Base-by-base conservation (phyloP, 176 grass and related monocot genomes). In the Aechmea fasciata region DNA sequence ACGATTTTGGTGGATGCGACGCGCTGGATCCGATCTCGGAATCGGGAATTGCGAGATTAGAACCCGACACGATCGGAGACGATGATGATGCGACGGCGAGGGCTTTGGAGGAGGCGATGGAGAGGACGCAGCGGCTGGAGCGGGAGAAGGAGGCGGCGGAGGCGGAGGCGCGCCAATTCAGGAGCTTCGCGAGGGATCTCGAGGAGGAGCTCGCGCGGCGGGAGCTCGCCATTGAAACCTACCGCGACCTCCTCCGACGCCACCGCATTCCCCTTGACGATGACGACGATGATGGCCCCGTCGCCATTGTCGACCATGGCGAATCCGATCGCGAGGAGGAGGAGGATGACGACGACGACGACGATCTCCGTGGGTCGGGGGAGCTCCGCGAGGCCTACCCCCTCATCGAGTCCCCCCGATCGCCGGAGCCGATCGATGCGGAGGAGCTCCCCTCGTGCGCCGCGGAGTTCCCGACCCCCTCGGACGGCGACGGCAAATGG, bases 281-380 rank as follows among this genome's bases (percentile, higher is more conserved):
- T 51, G 52, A 17, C 9, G 55, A 5, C 14, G 53, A n/a, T n/a
- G 53, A 57, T 17, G 14, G 13, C 11, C 14, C 51, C 50, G 28
- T 26, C 25, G 25, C 14, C 47, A 14, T 11, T 33, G 11, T 1
- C n/a, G 29, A 52, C 1, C 23, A 15, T n/a, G 26, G n/a, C 5
- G 52, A 87, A 50, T 80, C 71, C 55, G 69, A 80, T 53, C 79
- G 83, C 68, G 79, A 87, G 52, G 63, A 65, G 75, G 63, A 65
- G 75, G 81, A 72, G 22, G 48, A 81, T 2, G 85, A 80, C 11
- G 79, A 85, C 13, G 85, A 83, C 28, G 68, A 65, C 25, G 25
- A 26, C 25, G 25, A 26, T 26, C 25, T 1, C 25, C 25, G 25
- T 26, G 25, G 25, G 49, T 59, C 17, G 17, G 50, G 19, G 50